phyloP scores from a whole-genome alignment of 495 filamentous ascomycete genomes.

The Halenospora varia region DNA sequence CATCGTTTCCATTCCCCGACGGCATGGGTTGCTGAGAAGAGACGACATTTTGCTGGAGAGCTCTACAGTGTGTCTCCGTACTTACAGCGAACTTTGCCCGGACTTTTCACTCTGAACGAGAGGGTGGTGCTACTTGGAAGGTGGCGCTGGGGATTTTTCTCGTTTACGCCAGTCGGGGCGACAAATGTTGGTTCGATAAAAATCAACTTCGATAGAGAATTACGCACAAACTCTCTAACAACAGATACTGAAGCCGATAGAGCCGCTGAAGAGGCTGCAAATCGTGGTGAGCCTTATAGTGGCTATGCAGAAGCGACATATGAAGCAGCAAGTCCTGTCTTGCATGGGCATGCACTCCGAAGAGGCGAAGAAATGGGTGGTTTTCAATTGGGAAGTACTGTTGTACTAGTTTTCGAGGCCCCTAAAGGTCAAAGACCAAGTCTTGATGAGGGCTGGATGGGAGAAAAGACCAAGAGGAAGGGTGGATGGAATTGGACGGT shows the following conservation, averaged over 20 bases:
- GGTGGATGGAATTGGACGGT: slow-evolving; percentile 81
- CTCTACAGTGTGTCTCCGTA: slow-evolving; percentile 94
- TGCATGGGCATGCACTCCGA: slow-evolving; percentile 77
- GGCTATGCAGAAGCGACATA: slow-evolving; percentile 93
- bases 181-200: slow-evolving; percentile 98
- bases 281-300: slow-evolving; percentile 72
- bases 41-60: slow-evolving; percentile 95
- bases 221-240: slow-evolving; percentile 85
- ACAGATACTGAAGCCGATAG: slow-evolving; percentile 86
- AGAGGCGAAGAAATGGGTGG: slow-evolving; percentile 97
- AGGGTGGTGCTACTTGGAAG: slow-evolving; percentile 88
- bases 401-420: slow-evolving; percentile 96
- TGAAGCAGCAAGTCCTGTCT: slow-evolving; percentile 64
- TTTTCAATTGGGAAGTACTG: slow-evolving; percentile 92
- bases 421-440: slow-evolving; percentile 62
- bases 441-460: slow-evolving; percentile 59
- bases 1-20: slow-evolving; percentile 96
- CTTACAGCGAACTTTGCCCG: slow-evolving; percentile 83
- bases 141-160: slow-evolving; percentile 98
- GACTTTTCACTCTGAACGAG: slow-evolving; percentile 95
- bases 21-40: slow-evolving; percentile 87
- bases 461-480: slow-evolving; percentile 42
- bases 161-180: slow-evolving; percentile 89
- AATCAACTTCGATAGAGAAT: slow-evolving; percentile 93
- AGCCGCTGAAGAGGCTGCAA: slow-evolving; percentile 72